A percentile compares a stretch with the other conserved stretches of the same genome.
These are phyloP conservation scores for Neofusicoccum sp. DNA, from an alignment of 2,329 filamentous ascomycete genomes.

Conservation along the genomic window DNA sequence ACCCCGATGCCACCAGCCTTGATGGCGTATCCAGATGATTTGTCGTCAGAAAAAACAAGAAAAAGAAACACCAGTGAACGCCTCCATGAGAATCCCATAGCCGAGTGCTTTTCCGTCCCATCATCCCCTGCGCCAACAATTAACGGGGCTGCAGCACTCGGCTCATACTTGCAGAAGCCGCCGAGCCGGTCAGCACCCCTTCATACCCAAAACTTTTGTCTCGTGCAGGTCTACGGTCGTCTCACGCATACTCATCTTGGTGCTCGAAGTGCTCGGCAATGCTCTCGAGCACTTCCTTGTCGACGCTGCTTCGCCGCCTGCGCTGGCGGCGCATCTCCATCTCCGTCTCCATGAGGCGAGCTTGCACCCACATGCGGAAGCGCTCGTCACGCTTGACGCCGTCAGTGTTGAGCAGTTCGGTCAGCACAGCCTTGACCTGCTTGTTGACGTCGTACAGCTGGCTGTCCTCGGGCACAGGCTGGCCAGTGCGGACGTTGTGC, in stretches of 20 bases:
- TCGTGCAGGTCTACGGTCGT: neutral
- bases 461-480: conserved; percentile 24
- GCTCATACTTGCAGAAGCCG: no score
- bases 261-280: conserved; percentile 37
- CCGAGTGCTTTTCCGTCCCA: neutral
- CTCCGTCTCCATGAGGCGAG: conserved; percentile 54
- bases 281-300: conserved; percentile 34
- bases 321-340: conserved; percentile 47
- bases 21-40: neutral
- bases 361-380: conserved; percentile 51
- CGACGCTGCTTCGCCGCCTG: conserved; percentile 36
- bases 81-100: neutral
- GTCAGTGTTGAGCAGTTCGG: conserved; percentile 54
- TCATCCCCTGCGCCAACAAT: neutral
- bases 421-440: conserved; percentile 55
- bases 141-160: neutral
- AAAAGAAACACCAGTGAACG: neutral
- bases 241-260: neutral
- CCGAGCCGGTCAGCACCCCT: no score
- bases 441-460: conserved; percentile 51
- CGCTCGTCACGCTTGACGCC: conserved; percentile 47
- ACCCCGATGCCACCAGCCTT: neutral
- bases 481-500: conserved; percentile 20
- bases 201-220: no score
- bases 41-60: neutral